Percentiles rank a stretch among this genome's conserved stretches.
phyloP scores from a whole-genome alignment of 2,329 filamentous ascomycete genomes.

The Aspergillus proliferans region DNA sequence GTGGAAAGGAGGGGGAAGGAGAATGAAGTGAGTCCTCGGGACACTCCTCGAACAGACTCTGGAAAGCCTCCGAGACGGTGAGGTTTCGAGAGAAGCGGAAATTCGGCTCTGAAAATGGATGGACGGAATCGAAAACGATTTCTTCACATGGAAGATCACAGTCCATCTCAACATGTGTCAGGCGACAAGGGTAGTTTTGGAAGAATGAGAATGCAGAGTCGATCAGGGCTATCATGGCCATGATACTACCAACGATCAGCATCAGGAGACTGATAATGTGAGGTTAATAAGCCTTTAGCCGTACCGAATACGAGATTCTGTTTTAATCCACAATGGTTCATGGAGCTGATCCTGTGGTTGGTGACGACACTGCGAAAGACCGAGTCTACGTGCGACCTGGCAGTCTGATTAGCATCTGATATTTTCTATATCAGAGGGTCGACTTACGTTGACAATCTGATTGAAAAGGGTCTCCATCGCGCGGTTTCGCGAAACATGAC shows the following conservation, averaged over 20 bases:
- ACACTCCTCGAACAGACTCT: conserved; percentile 30
- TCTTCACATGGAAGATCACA: conserved; percentile 41
- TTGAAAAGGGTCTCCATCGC: conserved; percentile 40
- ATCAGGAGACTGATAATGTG: conserved; percentile 3
- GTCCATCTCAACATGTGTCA: conserved; percentile 36
- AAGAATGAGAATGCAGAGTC: conserved; percentile 43
- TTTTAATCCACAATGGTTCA: conserved; percentile 40
- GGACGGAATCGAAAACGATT: conserved; percentile 32
- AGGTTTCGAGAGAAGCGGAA: conserved; percentile 34
- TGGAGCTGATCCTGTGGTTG: conserved; percentile 29
- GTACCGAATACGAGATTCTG: conserved; percentile 40
- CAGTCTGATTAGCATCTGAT: background rate
- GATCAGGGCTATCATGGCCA: conserved; percentile 35
- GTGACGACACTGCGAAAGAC: conserved; percentile 34
- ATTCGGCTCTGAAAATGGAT: conserved; percentile 37
- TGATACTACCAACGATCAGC: conserved; percentile 22
- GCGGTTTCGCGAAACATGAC: conserved; percentile 31
- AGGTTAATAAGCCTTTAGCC: background rate
- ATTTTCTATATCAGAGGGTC: background rate
- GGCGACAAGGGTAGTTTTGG: conserved; percentile 40
- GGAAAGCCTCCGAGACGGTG: conserved; percentile 34
- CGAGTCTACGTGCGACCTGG: conserved; percentile 35
- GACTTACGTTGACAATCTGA: conserved; percentile 35
- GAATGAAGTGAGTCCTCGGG: conserved; percentile 8
- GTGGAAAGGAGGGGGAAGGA: background rate